Percentiles rank a stretch among this genome's conserved stretches.
phyloP scores from a whole-genome alignment of 2,329 filamentous ascomycete species.

The Seiridium unicorne region DNA sequence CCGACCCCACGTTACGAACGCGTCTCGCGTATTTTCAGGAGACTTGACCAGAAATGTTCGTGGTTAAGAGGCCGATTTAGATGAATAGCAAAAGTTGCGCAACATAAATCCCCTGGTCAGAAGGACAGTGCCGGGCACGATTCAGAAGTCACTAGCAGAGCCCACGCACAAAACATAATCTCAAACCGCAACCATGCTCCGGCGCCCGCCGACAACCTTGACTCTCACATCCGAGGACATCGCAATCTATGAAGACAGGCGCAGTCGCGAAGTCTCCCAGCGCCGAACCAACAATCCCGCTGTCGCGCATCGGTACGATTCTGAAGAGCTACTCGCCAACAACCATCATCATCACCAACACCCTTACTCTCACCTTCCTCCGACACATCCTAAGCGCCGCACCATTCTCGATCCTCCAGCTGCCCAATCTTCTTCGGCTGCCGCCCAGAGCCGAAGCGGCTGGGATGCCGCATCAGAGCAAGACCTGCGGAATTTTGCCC shows the following conservation, averaged over 20 bases:
- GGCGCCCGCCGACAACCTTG: conserved; percentile 66
- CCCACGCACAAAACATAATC: too few species aligned
- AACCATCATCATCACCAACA: not conserved
- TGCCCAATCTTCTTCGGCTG: not conserved
- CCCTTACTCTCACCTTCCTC: not conserved
- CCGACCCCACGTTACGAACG: too few species aligned
- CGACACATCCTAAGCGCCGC: not conserved
- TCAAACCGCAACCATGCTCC: conserved; percentile 50
- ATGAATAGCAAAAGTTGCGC: too few species aligned
- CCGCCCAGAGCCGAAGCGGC: not conserved
- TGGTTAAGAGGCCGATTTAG: too few species aligned
- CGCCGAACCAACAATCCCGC: not conserved
- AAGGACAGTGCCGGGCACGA: not conserved
- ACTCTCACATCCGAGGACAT: conserved; percentile 69
- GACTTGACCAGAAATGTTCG: too few species aligned
- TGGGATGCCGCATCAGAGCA: not conserved
- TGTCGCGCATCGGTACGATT: too few species aligned
- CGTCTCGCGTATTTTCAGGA: too few species aligned
- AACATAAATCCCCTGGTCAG: too few species aligned
- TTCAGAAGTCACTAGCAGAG: not conserved
- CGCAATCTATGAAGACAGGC: conserved; percentile 66
- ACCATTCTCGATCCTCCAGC: conserved; percentile 4
- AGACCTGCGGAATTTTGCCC: not conserved
- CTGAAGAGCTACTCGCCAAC: not conserved
- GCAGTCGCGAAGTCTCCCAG: conserved; percentile 28